Evolutionary conservation across 305 asterid genomes (phyloP).

Genomic region (Solanum chacoense): DNA sequence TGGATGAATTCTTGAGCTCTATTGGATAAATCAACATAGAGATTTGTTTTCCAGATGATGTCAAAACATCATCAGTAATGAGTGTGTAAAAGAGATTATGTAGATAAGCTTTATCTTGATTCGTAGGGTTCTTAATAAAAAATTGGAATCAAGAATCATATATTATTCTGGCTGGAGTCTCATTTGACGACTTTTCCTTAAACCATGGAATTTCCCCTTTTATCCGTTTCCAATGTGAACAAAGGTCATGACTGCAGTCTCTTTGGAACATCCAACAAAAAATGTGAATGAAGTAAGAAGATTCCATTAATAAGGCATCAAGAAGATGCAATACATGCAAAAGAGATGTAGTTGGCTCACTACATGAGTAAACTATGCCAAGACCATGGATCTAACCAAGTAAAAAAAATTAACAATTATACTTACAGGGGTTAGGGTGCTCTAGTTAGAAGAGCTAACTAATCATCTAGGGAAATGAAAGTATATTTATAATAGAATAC

Average conservation of each 20-base stretch:
- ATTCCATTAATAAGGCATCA: not conserved
- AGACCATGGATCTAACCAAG: not conserved
- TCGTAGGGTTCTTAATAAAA: not conserved
- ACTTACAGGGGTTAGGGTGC: not conserved
- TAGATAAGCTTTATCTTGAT: not conserved
- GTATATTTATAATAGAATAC: not conserved
- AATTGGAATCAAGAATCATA: not conserved
- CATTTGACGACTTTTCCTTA: not conserved
- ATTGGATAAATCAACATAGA: not conserved
- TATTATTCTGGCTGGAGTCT: not conserved
- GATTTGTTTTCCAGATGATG: not conserved
- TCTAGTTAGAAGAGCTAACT: not conserved
- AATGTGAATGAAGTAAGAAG: not conserved
- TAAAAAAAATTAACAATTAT: not conserved
- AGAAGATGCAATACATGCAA: not conserved
- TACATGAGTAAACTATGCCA: not conserved
- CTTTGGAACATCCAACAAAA: not conserved
- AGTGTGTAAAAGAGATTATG: not conserved
- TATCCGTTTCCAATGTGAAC: not conserved
- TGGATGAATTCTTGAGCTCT: not conserved
- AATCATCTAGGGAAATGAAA: not conserved
- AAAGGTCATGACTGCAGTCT: not conserved
- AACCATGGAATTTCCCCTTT: not conserved
- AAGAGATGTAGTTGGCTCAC: not conserved
- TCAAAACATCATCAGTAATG: not conserved